Base-by-base conservation (phyloP, 2,329 filamentous ascomycete species). In the Cadophora sp. region DNA sequence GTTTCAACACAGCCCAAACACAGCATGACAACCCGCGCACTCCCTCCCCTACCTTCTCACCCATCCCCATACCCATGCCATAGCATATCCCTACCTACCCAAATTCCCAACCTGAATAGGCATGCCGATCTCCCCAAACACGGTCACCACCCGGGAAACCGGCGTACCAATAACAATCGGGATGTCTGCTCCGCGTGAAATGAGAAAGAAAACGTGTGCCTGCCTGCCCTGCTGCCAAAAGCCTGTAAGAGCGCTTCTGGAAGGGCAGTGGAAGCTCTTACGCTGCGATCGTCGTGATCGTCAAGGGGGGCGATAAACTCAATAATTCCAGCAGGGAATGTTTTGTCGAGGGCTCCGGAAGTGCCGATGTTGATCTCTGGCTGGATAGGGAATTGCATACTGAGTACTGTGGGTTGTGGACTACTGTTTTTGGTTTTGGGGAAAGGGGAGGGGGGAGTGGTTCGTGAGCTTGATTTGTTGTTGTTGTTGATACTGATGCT, bases 1-100 rank as follows among this genome's bases (percentile, higher is more conserved):
- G 53, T 58, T 58, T 58, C 53, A 58, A 41, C 53, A 58, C 53
- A 41, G 53, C 53, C 53, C 53, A 58, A 24, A 36, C 53, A 56
- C 30, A 11, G 53, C 27, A 30, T n/a, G n/a, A n/a, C n/a, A n/a
- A n/a, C n/a, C n/a, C n/a, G n/a, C n/a, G 27, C 48, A 7, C 11
- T 8, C 36, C 4, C 11, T 7, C 36, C 36, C 4, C 36, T 6
- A 5, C 36, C 27, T 30, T 9, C 36, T 39, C 36, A 39, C 36
- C 36, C 11, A 39, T 30, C 3, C 27, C 27, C 27, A 30, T 30
- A 6, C 27, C 27, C 27, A 30, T 30, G 6, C 27, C 27, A 30
- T 30, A 30, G 6, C 27, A 30, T 30, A 30, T 6, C 27, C 27
- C 27, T 30, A 30, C 27, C 27, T 30, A 3, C 27, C 27, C 27